These are phyloP conservation scores for Phoma herbarum DNA, from an alignment of 2,329 filamentous ascomycete species.

Conservation along the genomic window DNA sequence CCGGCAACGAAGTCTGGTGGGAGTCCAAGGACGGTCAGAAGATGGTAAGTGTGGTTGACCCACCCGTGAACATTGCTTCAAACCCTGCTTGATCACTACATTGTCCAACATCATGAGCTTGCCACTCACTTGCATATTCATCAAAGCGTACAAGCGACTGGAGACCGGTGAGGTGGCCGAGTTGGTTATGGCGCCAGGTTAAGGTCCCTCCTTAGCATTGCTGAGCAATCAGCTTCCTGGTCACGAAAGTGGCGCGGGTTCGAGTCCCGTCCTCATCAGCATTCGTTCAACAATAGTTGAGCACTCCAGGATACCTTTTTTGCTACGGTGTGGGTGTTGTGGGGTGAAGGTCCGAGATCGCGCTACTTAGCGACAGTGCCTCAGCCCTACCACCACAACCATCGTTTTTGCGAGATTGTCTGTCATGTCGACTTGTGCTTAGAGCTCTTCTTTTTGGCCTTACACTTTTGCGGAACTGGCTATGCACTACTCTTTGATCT, in stretches of 20 bases:
- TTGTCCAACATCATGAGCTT: background rate
- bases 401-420: conserved; percentile 1
- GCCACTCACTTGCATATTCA: background rate
- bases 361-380: conserved; percentile 16
- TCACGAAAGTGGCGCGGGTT: conserved; percentile 54
- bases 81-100: background rate
- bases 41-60: conserved; percentile 61
- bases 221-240: conserved; percentile 39
- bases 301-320: conserved; percentile 39
- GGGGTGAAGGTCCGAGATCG: conserved; percentile 10
- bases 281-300: conserved; percentile 40
- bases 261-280: conserved; percentile 53
- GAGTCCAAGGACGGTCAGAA: conserved; percentile 73
- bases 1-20: conserved; percentile 83
- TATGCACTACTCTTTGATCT: background rate
- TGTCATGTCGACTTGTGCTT: background rate
- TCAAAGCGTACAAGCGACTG: conserved; percentile 11
- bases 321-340: conserved; percentile 15
- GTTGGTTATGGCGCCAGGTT: conserved; percentile 49
- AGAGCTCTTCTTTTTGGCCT: background rate
- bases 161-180: conserved; percentile 26
- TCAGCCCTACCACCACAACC: conserved; percentile 6
- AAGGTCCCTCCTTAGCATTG: conserved; percentile 36
- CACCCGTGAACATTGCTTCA: background rate
- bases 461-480: background rate